Percentiles rank a stretch among this genome's conserved stretches.
Conservation (phyloP, 495 filamentous ascomycete species). For the Usnea hakonensis region DNA sequence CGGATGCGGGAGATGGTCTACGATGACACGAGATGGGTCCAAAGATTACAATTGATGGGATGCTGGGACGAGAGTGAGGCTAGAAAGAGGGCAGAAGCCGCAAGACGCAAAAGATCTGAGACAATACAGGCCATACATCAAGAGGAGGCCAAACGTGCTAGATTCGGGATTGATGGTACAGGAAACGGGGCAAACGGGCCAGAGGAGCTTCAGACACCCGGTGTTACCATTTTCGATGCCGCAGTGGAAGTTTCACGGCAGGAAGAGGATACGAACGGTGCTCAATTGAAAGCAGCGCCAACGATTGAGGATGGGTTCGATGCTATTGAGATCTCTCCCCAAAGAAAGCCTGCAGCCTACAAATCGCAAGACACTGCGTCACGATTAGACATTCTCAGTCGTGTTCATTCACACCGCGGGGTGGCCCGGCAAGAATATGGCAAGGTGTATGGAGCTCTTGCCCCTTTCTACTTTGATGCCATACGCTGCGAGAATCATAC, state of each 20-base stretch:
- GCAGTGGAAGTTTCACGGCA: constrained; percentile 40
- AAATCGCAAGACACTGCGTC: constrained; percentile 44
- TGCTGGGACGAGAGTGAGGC: constrained; percentile 91
- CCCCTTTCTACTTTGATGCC: constrained; percentile 82
- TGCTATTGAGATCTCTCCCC: constrained; percentile 46
- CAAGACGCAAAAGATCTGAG: constrained; percentile 58
- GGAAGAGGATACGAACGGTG: constrained; percentile 1
- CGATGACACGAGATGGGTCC: constrained; percentile 94
- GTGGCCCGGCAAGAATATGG: constrained; percentile 84
- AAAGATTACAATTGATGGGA: constrained; percentile 71
- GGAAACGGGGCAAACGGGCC: constrained; percentile 22
- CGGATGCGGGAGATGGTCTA: constrained; percentile 97
- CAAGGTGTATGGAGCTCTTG: constrained; percentile 78
- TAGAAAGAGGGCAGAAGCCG: constrained; percentile 65
- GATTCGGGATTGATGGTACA: constrained; percentile 31
- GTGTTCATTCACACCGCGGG: constrained; percentile 71
- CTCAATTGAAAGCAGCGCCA: constrained; percentile 13
- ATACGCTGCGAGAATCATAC: constrained; percentile 61
- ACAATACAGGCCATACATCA: constrained; percentile 46
- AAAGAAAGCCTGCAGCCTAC: constrained; percentile 5
- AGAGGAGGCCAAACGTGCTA: constrained; percentile 37
- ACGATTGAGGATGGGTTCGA: constrained; percentile 59
- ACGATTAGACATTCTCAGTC: constrained; percentile 57
- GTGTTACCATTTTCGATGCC: constrained; percentile 64
- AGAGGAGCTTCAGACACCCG: not conserved